Base-by-base conservation (phyloP, 2,329 filamentous ascomycete species). In the Penicillium digitatum region DNA sequence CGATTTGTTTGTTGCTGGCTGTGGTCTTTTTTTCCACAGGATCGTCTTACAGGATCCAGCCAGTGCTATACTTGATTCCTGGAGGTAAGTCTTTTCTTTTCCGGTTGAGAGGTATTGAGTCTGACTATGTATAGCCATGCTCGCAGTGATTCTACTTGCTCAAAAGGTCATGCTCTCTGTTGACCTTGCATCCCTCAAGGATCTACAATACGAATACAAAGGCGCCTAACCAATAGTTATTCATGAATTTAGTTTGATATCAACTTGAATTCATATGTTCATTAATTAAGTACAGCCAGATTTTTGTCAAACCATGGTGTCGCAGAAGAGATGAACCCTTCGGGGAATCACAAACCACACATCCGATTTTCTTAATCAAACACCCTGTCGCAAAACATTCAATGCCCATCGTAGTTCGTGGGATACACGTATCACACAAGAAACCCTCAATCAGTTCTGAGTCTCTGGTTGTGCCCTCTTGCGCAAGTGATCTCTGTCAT, bases 131-230 rank as follows among this genome's bases (percentile, higher is more conserved):
- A 46, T 50, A 76, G 74, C 58, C 32, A 67, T 76, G 54, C 61
- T 74, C 35, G 59, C 58, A 5, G 62, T 63, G n/a, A 63, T 69
- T 20, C 54, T 68, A 42, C 55, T 73, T 27, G 72, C 67, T n/a
- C 66, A 62, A 53, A 63, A 62, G 46, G 56, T 69, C 4, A 74
- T 76, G 69, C 57, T 66, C 37, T 74, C 72, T 40, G 73, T 76
- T 49, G 71, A 76, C 54, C 56, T 75, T 10, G 62, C 62, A 14
- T 57, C 69, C 34, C 69, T 76, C 35, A 71, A 75, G 55, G 61
- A 66, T 54, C 68, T 76, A 43, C 71, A 69, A 37, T 76, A 76
- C 57, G 68, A 68, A 31, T 75, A 74, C 52, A 76, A 76, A 62
- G 74, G 74, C 32, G 74, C 72, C 26, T 74, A 69, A 47, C 18